Conservation (phyloP, 805 yeast genomes). For the Aciculoconidium aculeatum region DNA sequence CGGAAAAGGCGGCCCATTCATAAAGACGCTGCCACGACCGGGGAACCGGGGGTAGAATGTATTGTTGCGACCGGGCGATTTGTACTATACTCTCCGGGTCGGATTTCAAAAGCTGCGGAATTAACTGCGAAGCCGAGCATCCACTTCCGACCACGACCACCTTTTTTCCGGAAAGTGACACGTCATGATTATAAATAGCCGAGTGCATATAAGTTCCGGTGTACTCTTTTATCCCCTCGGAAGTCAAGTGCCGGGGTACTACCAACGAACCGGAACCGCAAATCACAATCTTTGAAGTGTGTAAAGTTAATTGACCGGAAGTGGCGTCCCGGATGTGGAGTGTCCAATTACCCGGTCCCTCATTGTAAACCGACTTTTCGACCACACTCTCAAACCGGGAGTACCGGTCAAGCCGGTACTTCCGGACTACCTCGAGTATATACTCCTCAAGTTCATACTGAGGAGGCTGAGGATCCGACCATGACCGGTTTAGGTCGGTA, state of each 20-base stretch:
- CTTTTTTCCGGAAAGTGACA: slow-evolving; percentile 26
- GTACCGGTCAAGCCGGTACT: slow-evolving; percentile 18
- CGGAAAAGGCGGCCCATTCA: slow-evolving; percentile 17
- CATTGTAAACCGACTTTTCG: slow-evolving; percentile 17
- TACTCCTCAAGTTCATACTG: slow-evolving; percentile 39
- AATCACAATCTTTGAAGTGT: slow-evolving; percentile 22
- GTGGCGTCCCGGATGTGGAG: slow-evolving; percentile 19
- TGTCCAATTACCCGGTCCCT: slow-evolving; percentile 22
- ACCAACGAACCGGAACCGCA: slow-evolving; percentile 34
- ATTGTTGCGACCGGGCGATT: slow-evolving; percentile 31
- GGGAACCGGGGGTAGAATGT: slow-evolving; percentile 35
- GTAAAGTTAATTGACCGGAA: slow-evolving; percentile 27
- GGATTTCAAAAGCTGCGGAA: slow-evolving; percentile 30
- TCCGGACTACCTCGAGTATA: slow-evolving; percentile 25
- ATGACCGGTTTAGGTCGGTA: slow-evolving; percentile 27
- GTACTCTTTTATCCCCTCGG: slow-evolving; percentile 29
- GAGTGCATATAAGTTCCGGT: slow-evolving; percentile 37
- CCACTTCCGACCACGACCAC: slow-evolving; percentile 39
- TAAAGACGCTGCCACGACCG: slow-evolving; percentile 15
- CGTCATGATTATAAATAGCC: slow-evolving; percentile 32
- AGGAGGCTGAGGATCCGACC: slow-evolving; percentile 37
- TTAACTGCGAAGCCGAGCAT: slow-evolving; percentile 37
- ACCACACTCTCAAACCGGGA: slow-evolving; percentile 20
- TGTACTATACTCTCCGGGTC: slow-evolving; percentile 25
- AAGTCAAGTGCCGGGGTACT: slow-evolving; percentile 23